A percentile compares a stretch with the other conserved stretches of the same genome.
Conservation (phyloP, 768 basidiomycete genomes). For the button mushroom (Agaricus bisporus) region DNA sequence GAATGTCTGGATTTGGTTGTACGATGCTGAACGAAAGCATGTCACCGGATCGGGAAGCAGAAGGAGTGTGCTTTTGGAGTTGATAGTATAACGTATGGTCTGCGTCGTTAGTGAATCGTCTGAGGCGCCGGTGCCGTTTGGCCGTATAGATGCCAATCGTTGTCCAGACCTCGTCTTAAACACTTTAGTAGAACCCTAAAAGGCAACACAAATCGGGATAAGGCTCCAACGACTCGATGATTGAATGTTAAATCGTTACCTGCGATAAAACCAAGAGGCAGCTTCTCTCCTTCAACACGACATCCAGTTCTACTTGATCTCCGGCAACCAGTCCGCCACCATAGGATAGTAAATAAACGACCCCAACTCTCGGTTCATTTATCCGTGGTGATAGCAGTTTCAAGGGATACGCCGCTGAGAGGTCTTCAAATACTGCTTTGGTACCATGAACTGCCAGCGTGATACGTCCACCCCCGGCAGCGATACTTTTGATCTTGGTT, state of each 20-base stretch:
- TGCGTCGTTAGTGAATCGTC: conserved; percentile 45
- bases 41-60: conserved; percentile 92
- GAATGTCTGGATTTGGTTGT: conserved; percentile 82
- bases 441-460: conserved; percentile 44
- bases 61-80: conserved; percentile 52
- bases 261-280: conserved; percentile 78
- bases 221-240: not conserved
- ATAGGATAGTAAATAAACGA: conserved; percentile 80
- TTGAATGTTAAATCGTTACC: conserved; percentile 34
- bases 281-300: conserved; percentile 50
- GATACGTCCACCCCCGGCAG: conserved; percentile 54
- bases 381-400: conserved; percentile 78
- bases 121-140: conserved; percentile 3
- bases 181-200: conserved; percentile 88
- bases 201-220: not conserved
- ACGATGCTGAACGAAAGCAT: conserved; percentile 80
- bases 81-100: conserved; percentile 51
- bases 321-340: conserved; percentile 91
- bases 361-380: conserved; percentile 41
- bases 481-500: conserved; percentile 14
- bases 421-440: conserved; percentile 60
- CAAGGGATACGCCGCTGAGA: conserved; percentile 80
- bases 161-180: conserved; percentile 75
- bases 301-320: conserved; percentile 61
- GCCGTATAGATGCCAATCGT: conserved; percentile 40